A percentile compares a stretch with the other conserved stretches of the same genome.
Evolutionary conservation across 2,329 filamentous ascomycete genomes (phyloP).

Genomic region (Ciborinia camelliae): DNA sequence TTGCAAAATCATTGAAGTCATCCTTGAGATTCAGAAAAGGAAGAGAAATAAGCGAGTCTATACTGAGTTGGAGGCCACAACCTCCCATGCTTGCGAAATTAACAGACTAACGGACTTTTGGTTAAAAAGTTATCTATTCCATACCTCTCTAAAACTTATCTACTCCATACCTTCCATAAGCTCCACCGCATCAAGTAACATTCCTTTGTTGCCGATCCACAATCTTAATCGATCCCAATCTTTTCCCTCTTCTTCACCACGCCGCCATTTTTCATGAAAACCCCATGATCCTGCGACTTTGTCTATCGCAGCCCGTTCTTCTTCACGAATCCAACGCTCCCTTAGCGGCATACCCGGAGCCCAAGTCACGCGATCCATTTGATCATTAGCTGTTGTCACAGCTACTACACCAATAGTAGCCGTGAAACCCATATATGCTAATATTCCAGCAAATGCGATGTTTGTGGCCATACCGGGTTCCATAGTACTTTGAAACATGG

Average conservation of each 20-base stretch:
- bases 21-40: not conserved
- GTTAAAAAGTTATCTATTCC: not conserved
- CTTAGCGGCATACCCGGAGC: slow-evolving; percentile 74
- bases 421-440: slow-evolving; percentile 80
- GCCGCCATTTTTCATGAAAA: slow-evolving; percentile 73
- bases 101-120: slow-evolving; percentile 7
- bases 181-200: slow-evolving; percentile 86
- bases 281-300: slow-evolving; percentile 86
- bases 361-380: slow-evolving; percentile 95
- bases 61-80: not conserved
- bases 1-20: not conserved
- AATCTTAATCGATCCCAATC: slow-evolving; percentile 87
- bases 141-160: not conserved
- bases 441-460: slow-evolving; percentile 74
- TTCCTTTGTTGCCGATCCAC: slow-evolving; percentile 76
- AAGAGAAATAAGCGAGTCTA: not conserved
- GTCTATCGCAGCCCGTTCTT: slow-evolving; percentile 85
- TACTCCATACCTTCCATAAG: slow-evolving; percentile 82
- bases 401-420: slow-evolving; percentile 80
- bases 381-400: slow-evolving; percentile 83
- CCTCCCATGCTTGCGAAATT: not conserved
- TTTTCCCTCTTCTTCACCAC: slow-evolving; percentile 85
- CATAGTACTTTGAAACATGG: slow-evolving; percentile 69
- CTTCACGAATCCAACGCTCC: slow-evolving; percentile 82
- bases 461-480: slow-evolving; percentile 70